Conservation (phyloP, 805 yeast genomes). For the Kuraishia molischiana region DNA sequence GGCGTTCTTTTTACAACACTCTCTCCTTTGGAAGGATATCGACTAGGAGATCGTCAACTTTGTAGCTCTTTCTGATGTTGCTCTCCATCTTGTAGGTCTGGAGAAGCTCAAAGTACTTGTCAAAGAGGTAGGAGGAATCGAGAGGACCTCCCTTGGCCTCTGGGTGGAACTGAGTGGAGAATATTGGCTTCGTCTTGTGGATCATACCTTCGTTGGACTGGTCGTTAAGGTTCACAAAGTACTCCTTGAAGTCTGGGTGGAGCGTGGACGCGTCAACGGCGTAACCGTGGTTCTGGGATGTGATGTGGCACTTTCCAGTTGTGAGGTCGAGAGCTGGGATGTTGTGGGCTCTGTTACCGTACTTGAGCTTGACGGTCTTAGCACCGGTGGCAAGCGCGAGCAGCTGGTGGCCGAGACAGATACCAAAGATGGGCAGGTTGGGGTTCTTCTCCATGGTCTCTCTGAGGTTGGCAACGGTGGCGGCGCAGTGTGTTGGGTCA, state of each 20-base stretch:
- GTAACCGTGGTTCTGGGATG: conserved; percentile 98
- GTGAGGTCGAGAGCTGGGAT: conserved; percentile 89
- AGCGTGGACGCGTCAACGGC: conserved; percentile 84
- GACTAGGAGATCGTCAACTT: conserved; percentile 34
- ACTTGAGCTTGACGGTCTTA: conserved; percentile 82
- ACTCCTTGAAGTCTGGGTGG: conserved; percentile 71
- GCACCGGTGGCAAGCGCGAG: conserved; percentile 95
- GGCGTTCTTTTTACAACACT: conserved; percentile 40
- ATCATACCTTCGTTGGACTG: conserved; percentile 97
- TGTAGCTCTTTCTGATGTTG: conserved; percentile 24
- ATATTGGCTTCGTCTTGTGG: conserved; percentile 78
- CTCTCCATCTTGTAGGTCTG: conserved; percentile 38
- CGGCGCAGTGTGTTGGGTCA: conserved; percentile 85
- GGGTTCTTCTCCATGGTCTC: conserved; percentile 53
- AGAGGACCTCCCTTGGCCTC: conserved; percentile 99
- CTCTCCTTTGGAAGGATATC: conserved; percentile 59
- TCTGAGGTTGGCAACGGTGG: conserved; percentile 67
- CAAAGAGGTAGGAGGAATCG: conserved; percentile 86
- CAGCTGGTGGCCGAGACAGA: conserved; percentile 95
- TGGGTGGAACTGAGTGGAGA: conserved; percentile 97
- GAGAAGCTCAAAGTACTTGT: conserved; percentile 73
- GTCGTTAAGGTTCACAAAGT: conserved; percentile 89
- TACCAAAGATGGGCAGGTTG: conserved; percentile 89
- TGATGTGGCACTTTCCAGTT: conserved; percentile 93
- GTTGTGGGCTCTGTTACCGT: conserved; percentile 98